A percentile compares a stretch with the other conserved stretches of the same genome.
phyloP scores from a whole-genome alignment of 306 rosid species.

The Pterocarpus macrocarpus region DNA sequence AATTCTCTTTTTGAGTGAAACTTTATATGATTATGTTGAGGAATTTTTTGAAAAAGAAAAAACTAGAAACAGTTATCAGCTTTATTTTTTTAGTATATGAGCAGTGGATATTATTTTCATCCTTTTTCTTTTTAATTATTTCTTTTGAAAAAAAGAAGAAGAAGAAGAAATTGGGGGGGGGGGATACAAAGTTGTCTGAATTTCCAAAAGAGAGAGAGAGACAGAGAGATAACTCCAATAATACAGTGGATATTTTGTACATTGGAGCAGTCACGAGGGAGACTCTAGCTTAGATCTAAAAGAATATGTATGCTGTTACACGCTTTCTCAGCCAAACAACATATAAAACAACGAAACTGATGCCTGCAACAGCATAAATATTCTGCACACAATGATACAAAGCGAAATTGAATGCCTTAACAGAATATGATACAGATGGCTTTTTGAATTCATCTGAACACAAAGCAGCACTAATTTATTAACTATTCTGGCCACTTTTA shows the following conservation, averaged over 20 bases:
- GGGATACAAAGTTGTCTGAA: conserved; percentile 37
- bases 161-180: not conserved
- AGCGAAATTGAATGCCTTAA: conserved; percentile 59
- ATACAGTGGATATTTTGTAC: conserved; percentile 74
- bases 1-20: conserved; percentile 32
- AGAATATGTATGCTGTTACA: conserved; percentile 58
- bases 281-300: conserved; percentile 67
- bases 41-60: not conserved
- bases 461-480: conserved; percentile 42
- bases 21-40: conserved; percentile 36
- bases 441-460: conserved; percentile 45
- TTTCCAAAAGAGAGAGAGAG: conserved; percentile 27
- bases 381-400: conserved; percentile 73
- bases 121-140: not conserved
- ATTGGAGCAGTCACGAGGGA: conserved; percentile 85
- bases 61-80: conserved; percentile 32
- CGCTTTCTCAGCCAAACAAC: conserved; percentile 79
- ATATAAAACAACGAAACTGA: conserved; percentile 76
- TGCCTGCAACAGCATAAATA: conserved; percentile 65
- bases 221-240: conserved; percentile 60
- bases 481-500: conserved; percentile 47
- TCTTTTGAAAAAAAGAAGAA: not conserved
- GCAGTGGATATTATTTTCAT: conserved; percentile 15
- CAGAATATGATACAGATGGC: conserved; percentile 42
- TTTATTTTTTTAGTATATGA: conserved; percentile 12